Conservation (phyloP, 768 basidiomycete genomes). For the Lentinula lateritia region DNA sequence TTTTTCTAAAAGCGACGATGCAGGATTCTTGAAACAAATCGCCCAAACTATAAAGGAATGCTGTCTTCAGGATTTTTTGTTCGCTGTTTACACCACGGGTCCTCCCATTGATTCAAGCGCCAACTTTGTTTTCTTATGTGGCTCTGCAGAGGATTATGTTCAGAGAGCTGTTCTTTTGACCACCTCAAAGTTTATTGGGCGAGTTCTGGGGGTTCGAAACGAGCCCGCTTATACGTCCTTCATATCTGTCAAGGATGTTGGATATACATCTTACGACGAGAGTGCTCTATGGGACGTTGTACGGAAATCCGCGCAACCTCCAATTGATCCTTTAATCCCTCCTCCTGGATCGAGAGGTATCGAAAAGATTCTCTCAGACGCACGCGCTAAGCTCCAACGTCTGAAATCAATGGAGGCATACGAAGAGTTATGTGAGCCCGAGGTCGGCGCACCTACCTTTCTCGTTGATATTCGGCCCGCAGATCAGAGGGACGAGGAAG, state of each 20-base stretch:
- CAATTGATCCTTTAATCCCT: constrained; percentile 55
- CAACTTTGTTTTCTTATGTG: constrained; percentile 51
- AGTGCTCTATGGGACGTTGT: constrained; percentile 66
- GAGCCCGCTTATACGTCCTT: constrained; percentile 21
- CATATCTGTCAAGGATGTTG: neutral
- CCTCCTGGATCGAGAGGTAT: constrained; percentile 64
- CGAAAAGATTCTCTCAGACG: constrained; percentile 48
- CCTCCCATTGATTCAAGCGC: constrained; percentile 21
- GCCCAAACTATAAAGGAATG: constrained; percentile 40
- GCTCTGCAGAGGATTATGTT: constrained; percentile 50
- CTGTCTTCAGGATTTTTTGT: constrained; percentile 39
- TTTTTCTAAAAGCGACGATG: constrained; percentile 52
- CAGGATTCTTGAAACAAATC: constrained; percentile 50
- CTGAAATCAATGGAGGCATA: constrained; percentile 56
- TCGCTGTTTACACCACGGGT: constrained; percentile 49
- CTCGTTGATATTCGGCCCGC: constrained; percentile 75
- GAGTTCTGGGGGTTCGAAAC: constrained; percentile 36
- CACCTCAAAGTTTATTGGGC: constrained; percentile 64
- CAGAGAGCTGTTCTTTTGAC: constrained; percentile 63
- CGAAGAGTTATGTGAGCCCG: constrained; percentile 49
- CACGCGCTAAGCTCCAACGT: constrained; percentile 61
- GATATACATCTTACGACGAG: constrained; percentile 47
- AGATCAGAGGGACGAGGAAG: constrained; percentile 50
- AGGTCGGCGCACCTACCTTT: constrained; percentile 56
- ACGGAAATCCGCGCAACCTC: constrained; percentile 52